Conservation (phyloP, 78 protist genomes). For the Dictyostelium discoideum region DNA sequence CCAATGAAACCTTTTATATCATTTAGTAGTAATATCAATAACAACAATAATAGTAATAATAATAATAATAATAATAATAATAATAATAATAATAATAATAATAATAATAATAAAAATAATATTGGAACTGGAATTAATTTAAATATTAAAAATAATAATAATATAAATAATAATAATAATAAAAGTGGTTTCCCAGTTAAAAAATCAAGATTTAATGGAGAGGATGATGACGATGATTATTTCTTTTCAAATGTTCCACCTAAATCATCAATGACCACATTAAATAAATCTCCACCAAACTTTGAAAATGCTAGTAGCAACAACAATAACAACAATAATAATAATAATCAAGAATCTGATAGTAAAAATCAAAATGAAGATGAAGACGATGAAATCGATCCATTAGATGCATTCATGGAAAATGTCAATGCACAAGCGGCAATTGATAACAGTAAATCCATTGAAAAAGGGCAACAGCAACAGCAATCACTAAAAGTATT, state of each 20-base stretch:
- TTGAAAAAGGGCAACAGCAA: conserved; percentile 2
- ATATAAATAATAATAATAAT: not conserved
- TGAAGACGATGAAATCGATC: conserved; percentile 74
- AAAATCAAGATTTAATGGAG: not conserved
- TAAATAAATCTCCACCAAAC: not conserved
- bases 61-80: not conserved
- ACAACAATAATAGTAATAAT: not conserved
- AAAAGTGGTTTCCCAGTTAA: not conserved
- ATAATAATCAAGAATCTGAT: not conserved
- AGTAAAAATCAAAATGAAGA: not conserved
- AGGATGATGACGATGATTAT: not conserved
- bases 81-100: not conserved
- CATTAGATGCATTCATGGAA: conserved; percentile 80
- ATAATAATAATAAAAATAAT: not conserved
- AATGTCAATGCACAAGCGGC: not conserved
- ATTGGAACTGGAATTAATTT: too few relatives aligned
- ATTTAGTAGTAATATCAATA: not conserved
- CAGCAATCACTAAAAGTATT: not conserved
- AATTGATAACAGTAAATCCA: not conserved
- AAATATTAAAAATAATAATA: not conserved
- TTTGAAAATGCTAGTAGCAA: not conserved
- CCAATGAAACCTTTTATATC: not conserved
- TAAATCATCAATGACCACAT: not conserved
- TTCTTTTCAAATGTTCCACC: not conserved
- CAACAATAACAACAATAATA: not conserved